phyloP scores from a whole-genome alignment of 441 rosid genomes.

The Arabidopsis hybrid region DNA sequence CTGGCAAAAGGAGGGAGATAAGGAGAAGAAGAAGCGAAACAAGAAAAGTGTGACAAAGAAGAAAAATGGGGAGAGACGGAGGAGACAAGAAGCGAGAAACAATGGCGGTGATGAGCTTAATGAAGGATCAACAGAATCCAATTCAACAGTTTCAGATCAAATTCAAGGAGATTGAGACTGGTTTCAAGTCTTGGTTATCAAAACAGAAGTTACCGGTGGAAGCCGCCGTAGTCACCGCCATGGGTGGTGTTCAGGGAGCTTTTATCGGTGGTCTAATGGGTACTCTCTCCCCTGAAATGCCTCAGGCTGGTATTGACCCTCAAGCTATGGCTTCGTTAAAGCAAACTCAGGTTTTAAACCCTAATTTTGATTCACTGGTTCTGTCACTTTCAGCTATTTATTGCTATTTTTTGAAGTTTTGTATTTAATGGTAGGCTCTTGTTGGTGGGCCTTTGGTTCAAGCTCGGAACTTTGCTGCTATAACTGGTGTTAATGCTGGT shows the following conservation, averaged over 20 bases:
- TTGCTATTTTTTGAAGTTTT: conserved; percentile 9
- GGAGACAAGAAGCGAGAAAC: conserved; percentile 44
- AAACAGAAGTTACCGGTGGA: conserved; percentile 81
- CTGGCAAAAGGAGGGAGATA: conserved; percentile 32
- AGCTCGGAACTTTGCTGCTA: conserved; percentile 96
- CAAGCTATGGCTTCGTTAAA: conserved; percentile 84
- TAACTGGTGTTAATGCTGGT: conserved; percentile 95
- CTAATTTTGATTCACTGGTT: conserved; percentile 7
- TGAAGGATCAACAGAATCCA: conserved; percentile 63
- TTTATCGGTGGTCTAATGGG: conserved; percentile 91
- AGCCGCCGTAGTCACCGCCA: conserved; percentile 83
- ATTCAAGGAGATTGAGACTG: conserved; percentile 66
- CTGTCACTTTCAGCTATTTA: not conserved
- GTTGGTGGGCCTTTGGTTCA: conserved; percentile 90
- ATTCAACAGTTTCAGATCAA: conserved; percentile 59
- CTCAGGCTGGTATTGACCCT: conserved; percentile 56
- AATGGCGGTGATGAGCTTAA: conserved; percentile 45
- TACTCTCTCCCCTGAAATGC: conserved; percentile 69
- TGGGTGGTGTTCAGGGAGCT: conserved; percentile 79
- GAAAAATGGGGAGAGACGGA: conserved; percentile 53
- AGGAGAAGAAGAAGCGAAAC: not conserved
- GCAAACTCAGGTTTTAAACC: conserved; percentile 79
- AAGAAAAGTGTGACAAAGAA: conserved; percentile 32
- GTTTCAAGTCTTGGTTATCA: conserved; percentile 80
- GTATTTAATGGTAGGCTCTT: conserved; percentile 58